A percentile compares a stretch with the other conserved stretches of the same genome.
phyloP scores from a whole-genome alignment of 2,329 filamentous ascomycete genomes.

The Penicillium sp. region DNA sequence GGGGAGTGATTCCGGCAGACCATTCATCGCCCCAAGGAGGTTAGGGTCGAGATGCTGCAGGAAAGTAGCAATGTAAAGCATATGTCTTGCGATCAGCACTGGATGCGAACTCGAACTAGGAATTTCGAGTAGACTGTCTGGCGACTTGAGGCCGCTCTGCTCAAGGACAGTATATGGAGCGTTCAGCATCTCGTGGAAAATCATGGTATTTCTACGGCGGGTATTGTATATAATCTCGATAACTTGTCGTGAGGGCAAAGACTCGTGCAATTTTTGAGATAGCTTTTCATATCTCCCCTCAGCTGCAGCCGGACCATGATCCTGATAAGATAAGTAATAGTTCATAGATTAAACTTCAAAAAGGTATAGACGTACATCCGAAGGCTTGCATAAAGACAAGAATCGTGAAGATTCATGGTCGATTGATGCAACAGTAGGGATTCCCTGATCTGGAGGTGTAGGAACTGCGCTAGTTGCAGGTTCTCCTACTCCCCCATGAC shows the following conservation, averaged over 20 bases:
- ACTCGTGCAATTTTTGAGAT: constrained; percentile 33
- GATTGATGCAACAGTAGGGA: not conserved
- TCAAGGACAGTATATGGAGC: not conserved
- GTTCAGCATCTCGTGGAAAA: constrained; percentile 40
- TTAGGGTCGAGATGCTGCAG: constrained; percentile 48
- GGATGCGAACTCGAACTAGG: constrained; percentile 44
- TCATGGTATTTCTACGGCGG: constrained; percentile 30
- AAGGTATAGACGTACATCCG: not conserved
- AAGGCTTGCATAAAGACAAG: not conserved
- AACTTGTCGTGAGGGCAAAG: constrained; percentile 44
- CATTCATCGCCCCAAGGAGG: constrained; percentile 4
- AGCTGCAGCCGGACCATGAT: not conserved
- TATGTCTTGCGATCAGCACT: constrained; percentile 48
- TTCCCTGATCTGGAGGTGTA: not conserved
- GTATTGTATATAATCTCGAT: constrained; percentile 38
- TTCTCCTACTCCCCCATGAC: not conserved
- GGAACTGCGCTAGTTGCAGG: not conserved
- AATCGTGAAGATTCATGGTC: not conserved
- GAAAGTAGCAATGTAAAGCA: constrained; percentile 49
- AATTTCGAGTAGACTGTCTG: constrained; percentile 22
- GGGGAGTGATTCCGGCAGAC: constrained; percentile 19
- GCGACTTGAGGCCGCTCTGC: constrained; percentile 26
- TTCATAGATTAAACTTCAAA: not conserved
- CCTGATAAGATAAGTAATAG: not conserved
- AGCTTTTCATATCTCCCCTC: constrained; percentile 28